phyloP scores from a whole-genome alignment of 2,329 filamentous ascomycete genomes.

The Periglandula ipomoeae region DNA sequence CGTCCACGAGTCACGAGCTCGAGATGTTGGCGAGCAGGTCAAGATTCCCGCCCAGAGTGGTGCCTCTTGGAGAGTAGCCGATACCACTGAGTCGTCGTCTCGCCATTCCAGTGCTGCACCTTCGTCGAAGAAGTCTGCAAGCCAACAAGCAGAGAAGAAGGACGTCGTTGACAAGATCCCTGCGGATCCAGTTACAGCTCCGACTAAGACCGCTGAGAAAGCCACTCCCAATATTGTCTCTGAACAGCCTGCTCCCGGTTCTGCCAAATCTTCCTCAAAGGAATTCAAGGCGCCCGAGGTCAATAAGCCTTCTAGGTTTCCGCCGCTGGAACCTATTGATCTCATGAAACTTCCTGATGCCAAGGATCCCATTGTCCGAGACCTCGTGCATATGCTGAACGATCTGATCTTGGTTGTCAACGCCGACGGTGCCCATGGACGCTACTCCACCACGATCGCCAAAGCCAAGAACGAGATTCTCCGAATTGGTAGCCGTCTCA shows the following conservation, averaged over 20 bases:
- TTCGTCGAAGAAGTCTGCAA: slow-evolving; percentile 18
- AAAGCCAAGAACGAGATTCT: slow-evolving; percentile 80
- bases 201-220: slow-evolving; percentile 24
- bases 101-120: slow-evolving; percentile 53
- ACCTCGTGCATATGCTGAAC: slow-evolving; percentile 91
- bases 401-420: slow-evolving; percentile 92
- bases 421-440: slow-evolving; percentile 67
- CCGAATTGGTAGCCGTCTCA: slow-evolving; percentile 72
- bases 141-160: slow-evolving; percentile 19
- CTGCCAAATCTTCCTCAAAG: slow-evolving; percentile 20
- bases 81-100: slow-evolving; percentile 45
- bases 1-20: slow-evolving; percentile 33
- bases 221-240: slow-evolving; percentile 12
- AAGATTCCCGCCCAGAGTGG: slow-evolving; percentile 81
- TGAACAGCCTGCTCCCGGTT: slow-evolving; percentile 12
- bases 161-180: slow-evolving; percentile 20
- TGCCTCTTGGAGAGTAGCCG: slow-evolving; percentile 68
- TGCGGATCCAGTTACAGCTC: slow-evolving; percentile 14
- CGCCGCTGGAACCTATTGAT: slow-evolving; percentile 63
- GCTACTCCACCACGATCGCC: slow-evolving; percentile 67
- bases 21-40: slow-evolving; percentile 59
- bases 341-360: slow-evolving; percentile 66
- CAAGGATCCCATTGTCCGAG: slow-evolving; percentile 80
- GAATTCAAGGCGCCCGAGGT: slow-evolving; percentile 50
- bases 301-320: slow-evolving; percentile 55